Conservation (phyloP, 345 rosid genomes). For the Ceriops zippeliana region DNA sequence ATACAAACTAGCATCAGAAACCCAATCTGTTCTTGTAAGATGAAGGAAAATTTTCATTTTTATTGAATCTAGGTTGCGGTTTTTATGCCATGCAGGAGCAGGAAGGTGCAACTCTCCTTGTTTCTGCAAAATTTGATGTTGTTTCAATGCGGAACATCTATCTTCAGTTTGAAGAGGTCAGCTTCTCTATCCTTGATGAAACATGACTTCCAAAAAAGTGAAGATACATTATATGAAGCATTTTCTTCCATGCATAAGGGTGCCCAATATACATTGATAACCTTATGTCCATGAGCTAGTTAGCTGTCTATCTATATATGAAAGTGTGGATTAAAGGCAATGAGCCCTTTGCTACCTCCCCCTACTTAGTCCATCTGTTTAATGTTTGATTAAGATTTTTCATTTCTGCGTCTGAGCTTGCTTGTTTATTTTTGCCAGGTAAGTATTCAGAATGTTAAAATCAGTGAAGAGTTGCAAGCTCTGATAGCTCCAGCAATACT, state of each 20-base stretch:
- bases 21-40: not conserved
- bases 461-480: conserved; percentile 75
- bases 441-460: conserved; percentile 63
- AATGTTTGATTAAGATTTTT: not conserved
- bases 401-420: not conserved
- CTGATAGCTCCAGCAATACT: conserved; percentile 81
- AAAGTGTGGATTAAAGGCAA: not conserved
- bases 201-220: conserved; percentile 9
- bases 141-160: conserved; percentile 73
- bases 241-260: not conserved
- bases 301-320: not conserved
- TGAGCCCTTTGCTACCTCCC: not conserved
- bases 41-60: not conserved
- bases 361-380: not conserved
- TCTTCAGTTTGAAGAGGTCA: conserved; percentile 91
- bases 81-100: conserved; percentile 51
- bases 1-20: not conserved
- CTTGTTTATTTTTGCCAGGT: conserved; percentile 47
- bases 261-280: not conserved
- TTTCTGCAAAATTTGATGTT: conserved; percentile 72
- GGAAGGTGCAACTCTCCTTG: conserved; percentile 87
- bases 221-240: conserved; percentile 3
- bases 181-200: conserved; percentile 26
- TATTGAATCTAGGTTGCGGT: not conserved
- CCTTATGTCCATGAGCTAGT: not conserved